Evolutionary conservation across 1,284 basidiomycete species (phyloP).

Genomic region (Caloboletus inedulis): DNA sequence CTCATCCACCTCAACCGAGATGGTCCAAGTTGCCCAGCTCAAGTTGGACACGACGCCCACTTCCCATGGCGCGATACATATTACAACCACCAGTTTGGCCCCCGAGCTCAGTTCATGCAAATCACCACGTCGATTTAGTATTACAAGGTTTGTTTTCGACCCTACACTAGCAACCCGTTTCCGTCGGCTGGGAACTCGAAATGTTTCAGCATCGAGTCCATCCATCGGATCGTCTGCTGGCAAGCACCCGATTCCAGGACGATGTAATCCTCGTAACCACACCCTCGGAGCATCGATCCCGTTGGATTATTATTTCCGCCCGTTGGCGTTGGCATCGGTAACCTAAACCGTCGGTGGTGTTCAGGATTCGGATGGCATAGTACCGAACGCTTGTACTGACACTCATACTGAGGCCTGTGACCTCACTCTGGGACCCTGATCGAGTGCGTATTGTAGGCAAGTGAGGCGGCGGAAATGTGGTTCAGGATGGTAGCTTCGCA

Average conservation of each 20-base stretch:
- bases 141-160: not conserved
- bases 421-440: not conserved
- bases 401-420: not conserved
- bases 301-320: slow-evolving; percentile 7
- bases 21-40: not conserved
- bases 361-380: not conserved
- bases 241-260: not conserved
- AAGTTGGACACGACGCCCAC: not conserved
- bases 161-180: not conserved
- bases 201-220: not conserved
- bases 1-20: not conserved
- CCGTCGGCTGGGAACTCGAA: not conserved
- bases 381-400: not conserved
- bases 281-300: not conserved
- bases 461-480: too few relatives aligned
- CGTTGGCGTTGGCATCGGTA: slow-evolving; percentile 11
- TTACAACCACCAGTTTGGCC: not conserved
- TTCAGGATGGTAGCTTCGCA: too few relatives aligned
- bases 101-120: not conserved
- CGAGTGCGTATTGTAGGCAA: not conserved
- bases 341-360: not conserved
- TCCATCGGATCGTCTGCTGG: slow-evolving; percentile 5
- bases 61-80: not conserved
- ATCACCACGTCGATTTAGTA: not conserved
- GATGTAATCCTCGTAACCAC: too few relatives aligned